Percentiles rank a stretch among this genome's conserved stretches.
Evolutionary conservation across 306 rosid species (phyloP).

Genomic region (Mimosa bimucronata): DNA sequence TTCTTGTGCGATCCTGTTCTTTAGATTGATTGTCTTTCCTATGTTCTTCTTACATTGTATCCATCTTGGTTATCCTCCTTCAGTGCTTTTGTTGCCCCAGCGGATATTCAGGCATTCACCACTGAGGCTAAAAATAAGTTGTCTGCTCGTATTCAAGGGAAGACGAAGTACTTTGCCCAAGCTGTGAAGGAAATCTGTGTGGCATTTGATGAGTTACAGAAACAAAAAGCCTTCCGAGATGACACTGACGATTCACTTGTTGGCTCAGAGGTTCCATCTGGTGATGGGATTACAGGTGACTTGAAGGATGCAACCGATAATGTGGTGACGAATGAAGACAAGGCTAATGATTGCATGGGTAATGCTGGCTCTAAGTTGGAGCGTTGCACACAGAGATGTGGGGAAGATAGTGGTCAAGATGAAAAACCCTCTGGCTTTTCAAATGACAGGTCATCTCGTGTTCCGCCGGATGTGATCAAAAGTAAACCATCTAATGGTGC

Average conservation of each 20-base stretch:
- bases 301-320: conserved; percentile 55
- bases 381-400: conserved; percentile 58
- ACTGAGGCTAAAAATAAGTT: conserved; percentile 69
- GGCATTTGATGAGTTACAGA: conserved; percentile 80
- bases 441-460: conserved; percentile 57
- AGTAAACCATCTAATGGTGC: conserved; percentile 41
- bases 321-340: conserved; percentile 45
- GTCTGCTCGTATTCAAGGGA: conserved; percentile 73
- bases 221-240: conserved; percentile 55
- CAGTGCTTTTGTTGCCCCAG: conserved; percentile 94
- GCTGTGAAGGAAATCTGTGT: conserved; percentile 91
- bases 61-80: conserved; percentile 38
- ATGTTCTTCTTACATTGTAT: conserved; percentile 34
- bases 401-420: conserved; percentile 54
- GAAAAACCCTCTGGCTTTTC: conserved; percentile 47
- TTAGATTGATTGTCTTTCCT: conserved; percentile 27
- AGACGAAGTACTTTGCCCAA: conserved; percentile 75
- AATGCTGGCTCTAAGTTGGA: conserved; percentile 60
- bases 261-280: conserved; percentile 67
- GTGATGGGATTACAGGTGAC: conserved; percentile 58
- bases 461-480: conserved; percentile 51
- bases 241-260: conserved; percentile 63
- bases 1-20: conserved; percentile 19
- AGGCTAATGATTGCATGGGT: conserved; percentile 36
- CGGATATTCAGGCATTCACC: conserved; percentile 87